Percentiles rank a stretch among this genome's conserved stretches.
phyloP scores from a whole-genome alignment of 2,329 filamentous ascomycete genomes.

The Fusarium illudens region DNA sequence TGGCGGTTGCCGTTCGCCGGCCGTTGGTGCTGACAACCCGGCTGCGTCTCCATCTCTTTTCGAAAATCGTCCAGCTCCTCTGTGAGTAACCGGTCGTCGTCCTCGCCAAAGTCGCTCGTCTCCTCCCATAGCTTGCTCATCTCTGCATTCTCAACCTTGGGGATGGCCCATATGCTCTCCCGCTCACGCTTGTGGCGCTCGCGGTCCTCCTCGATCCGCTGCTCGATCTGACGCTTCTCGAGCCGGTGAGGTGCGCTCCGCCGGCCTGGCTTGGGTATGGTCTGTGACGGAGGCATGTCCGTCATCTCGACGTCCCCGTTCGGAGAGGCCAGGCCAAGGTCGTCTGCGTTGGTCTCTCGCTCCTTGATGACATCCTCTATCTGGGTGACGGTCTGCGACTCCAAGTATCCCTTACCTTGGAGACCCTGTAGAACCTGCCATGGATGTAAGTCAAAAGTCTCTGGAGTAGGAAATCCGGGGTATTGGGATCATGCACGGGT shows the following conservation, averaged over 20 bases:
- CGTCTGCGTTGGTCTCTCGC: slow-evolving; percentile 71
- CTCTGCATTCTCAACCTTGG: slow-evolving; percentile 69
- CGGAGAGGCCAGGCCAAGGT: slow-evolving; percentile 63
- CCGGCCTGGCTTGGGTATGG: slow-evolving; percentile 48
- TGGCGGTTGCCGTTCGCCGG: slow-evolving; percentile 44
- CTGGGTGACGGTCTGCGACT: slow-evolving; percentile 77
- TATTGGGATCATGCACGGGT: neutral
- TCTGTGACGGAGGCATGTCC: slow-evolving; percentile 53
- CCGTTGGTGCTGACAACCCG: slow-evolving; percentile 51
- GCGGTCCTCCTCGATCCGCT: slow-evolving; percentile 95
- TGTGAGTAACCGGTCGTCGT: slow-evolving; percentile 78
- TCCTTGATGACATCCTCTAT: slow-evolving; percentile 86
- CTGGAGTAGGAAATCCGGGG: neutral
- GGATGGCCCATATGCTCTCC: slow-evolving; percentile 93
- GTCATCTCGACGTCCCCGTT: slow-evolving; percentile 52
- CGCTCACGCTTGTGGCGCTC: slow-evolving; percentile 92
- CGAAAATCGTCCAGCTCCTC: slow-evolving; percentile 72
- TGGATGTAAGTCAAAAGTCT: slow-evolving; percentile 19
- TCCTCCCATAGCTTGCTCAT: slow-evolving; percentile 87
- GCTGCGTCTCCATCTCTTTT: slow-evolving; percentile 52
- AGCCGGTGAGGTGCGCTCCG: slow-evolving; percentile 55
- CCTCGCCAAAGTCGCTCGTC: slow-evolving; percentile 84
- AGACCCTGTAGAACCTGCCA: slow-evolving; percentile 72
- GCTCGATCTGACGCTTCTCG: slow-evolving; percentile 90
- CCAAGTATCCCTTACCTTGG: slow-evolving; percentile 75